Evolutionary conservation across 805 yeast species (phyloP), one percentile per base, ranked within the genome.

Genomic region (Candida coquimbonensis): DNA sequence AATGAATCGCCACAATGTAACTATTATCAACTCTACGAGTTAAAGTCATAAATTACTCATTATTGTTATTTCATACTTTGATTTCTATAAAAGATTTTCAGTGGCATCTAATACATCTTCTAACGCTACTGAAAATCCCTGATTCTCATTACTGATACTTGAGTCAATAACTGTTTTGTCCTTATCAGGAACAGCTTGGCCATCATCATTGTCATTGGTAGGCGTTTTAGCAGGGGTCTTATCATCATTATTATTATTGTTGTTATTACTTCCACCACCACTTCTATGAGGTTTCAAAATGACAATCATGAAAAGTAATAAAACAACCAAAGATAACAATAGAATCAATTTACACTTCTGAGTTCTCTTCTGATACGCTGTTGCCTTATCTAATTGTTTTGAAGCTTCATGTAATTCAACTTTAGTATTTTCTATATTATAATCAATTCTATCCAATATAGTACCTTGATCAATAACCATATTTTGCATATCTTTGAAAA

Each of bases 401-500:
- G 86, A 87, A 0, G 97, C 93, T 35, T 73, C 74, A 56, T 81
- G 79, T 48, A 91, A 75, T 52, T 88, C 84, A 33, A 78, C 78
- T 3, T 78, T 83, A n/a, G 96, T 83, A 49, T 80, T 81, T 49
- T 83, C 84, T 48, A 93, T 67, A 60, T 93, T 93, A 63, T 91
- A 93, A 64, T 91, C 99, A 46, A 93, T 91, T 53, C 97, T 71
- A 65, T 93, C 99, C 49, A 93, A 72, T 38, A 93, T 75, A 0
- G 96, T 87, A 1, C 99, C 99, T 65, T 93, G 99, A 58, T 93
- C 98, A 46, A 93, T 84, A 38, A 93, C 87, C 74, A 93, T 72
- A 35, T 81, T 78, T 58, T 95, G 97, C 77, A 93, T 77, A 59
- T 93, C 98, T 61, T 85, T 84, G 69, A 93, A 93, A 39, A 93